Conservation (phyloP, 2,329 filamentous ascomycete genomes). For the Cyphellophora attinorum region DNA sequence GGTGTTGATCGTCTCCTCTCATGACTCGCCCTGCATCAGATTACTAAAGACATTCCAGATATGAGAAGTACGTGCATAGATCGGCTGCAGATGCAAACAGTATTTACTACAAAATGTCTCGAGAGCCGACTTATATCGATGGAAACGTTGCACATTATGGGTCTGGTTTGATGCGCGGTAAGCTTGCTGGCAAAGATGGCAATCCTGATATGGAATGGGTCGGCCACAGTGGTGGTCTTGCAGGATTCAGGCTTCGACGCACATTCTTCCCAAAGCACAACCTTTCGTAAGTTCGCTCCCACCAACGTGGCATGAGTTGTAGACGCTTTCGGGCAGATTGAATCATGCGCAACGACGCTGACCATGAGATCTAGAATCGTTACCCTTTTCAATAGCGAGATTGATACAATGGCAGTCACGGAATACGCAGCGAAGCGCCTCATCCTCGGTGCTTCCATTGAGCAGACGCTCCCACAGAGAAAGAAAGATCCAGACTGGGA, state of each 20-base stretch:
- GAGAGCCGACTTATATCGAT: conserved; percentile 24
- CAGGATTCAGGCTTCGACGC: conserved; percentile 30
- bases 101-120: conserved; percentile 24
- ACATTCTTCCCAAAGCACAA: conserved; percentile 25
- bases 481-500: conserved; percentile 1
- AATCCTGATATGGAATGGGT: no score
- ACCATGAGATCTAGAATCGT: no score
- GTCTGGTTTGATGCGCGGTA: conserved; percentile 24
- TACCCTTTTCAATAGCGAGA: conserved; percentile 32
- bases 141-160: conserved; percentile 28
- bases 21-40: no score
- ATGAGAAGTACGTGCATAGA: conserved; percentile 31
- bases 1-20: no score
- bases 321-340: no score
- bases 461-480: no score
- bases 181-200: conserved; percentile 19
- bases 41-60: no score
- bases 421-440: conserved; percentile 24
- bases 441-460: conserved; percentile 19
- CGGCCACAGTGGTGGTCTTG: conserved; percentile 33
- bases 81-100: conserved; percentile 23
- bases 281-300: no score
- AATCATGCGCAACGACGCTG: no score
- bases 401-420: conserved; percentile 19
- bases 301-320: no score